Evolutionary conservation across 176 grass and related monocot species (phyloP).

Genomic region (Cenchrus fungigraminus): DNA sequence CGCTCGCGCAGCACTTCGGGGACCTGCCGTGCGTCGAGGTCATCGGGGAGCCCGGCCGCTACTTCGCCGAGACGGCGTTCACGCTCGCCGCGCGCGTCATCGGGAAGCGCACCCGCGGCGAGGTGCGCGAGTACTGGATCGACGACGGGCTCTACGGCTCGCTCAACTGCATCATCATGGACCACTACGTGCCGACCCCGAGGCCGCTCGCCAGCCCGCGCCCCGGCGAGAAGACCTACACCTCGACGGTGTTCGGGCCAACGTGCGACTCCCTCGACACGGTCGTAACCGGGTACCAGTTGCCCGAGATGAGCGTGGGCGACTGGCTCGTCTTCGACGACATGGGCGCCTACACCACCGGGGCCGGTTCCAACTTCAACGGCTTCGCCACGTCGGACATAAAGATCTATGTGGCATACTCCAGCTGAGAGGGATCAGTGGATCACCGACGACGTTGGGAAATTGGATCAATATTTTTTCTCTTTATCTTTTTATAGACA

Average conservation of each 20-base stretch:
- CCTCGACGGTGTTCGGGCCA: slow-evolving; percentile 50
- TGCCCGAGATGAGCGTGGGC: slow-evolving; percentile 47
- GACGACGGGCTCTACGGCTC: slow-evolving; percentile 60
- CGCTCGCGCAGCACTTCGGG: slow-evolving; percentile 33
- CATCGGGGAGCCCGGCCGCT: slow-evolving; percentile 41
- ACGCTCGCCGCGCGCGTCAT: slow-evolving; percentile 51
- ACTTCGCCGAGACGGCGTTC: slow-evolving; percentile 46
- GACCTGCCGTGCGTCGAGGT: slow-evolving; percentile 41
- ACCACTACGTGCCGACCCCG: slow-evolving; percentile 37
- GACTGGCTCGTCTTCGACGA: slow-evolving; percentile 54
- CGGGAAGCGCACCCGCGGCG: slow-evolving; percentile 43
- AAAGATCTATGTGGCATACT: slow-evolving; percentile 48
- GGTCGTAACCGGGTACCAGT: slow-evolving; percentile 45
- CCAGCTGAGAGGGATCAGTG: not conserved
- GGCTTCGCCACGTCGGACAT: slow-evolving; percentile 38
- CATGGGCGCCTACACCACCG: slow-evolving; percentile 53
- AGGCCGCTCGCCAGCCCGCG: slow-evolving; percentile 2
- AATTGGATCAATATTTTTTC: not conserved
- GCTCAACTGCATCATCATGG: slow-evolving; percentile 48
- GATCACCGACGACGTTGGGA: not conserved
- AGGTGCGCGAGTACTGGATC: slow-evolving; percentile 56
- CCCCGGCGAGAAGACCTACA: slow-evolving; percentile 17
- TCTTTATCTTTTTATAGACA: not conserved
- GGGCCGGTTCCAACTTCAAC: slow-evolving; percentile 39
- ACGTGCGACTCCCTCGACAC: slow-evolving; percentile 48